A percentile compares a stretch with the other conserved stretches of the same genome.
phyloP scores from a whole-genome alignment of 2,329 filamentous ascomycete genomes.

The Colletotrichum gloeosporioides region DNA sequence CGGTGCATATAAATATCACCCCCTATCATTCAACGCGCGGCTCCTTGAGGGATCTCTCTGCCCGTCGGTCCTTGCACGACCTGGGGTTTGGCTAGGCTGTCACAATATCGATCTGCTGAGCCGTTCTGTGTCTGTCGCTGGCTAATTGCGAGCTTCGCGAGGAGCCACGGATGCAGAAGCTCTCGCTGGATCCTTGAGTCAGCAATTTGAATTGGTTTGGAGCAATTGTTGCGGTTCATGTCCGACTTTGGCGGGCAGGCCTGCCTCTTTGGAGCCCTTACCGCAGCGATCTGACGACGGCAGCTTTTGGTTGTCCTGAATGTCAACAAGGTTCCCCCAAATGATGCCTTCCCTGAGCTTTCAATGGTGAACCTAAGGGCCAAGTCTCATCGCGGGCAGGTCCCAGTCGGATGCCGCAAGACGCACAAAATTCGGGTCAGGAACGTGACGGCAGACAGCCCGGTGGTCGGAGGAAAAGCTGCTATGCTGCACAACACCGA shows the following conservation, averaged over 20 bases:
- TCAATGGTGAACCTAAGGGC: neutral
- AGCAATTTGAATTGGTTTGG: neutral
- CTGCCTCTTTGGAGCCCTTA: neutral
- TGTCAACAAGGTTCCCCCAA: conserved; percentile 1
- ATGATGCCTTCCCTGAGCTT: conserved; percentile 3
- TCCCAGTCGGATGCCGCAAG: neutral
- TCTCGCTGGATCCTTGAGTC: neutral
- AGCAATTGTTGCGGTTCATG: neutral
- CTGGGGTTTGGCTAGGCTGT: neutral
- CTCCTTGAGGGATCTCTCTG: neutral
- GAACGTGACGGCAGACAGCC: conserved; percentile 5
- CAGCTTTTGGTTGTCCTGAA: neutral
- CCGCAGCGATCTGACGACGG: neutral
- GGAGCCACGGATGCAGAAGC: neutral
- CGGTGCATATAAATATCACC: neutral
- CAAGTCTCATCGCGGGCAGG: conserved; percentile 2
- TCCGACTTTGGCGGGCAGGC: neutral
- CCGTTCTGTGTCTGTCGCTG: neutral
- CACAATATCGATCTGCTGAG: neutral
- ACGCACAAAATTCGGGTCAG: neutral
- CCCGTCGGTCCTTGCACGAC: neutral
- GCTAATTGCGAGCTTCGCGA: neutral
- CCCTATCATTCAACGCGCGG: neutral
- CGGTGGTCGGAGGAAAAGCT: conserved; percentile 5
- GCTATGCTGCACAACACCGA: neutral